A percentile compares a stretch with the other conserved stretches of the same genome.
Conservation (phyloP, 768 basidiomycete genomes). For the Nidularia pulvinata region DNA sequence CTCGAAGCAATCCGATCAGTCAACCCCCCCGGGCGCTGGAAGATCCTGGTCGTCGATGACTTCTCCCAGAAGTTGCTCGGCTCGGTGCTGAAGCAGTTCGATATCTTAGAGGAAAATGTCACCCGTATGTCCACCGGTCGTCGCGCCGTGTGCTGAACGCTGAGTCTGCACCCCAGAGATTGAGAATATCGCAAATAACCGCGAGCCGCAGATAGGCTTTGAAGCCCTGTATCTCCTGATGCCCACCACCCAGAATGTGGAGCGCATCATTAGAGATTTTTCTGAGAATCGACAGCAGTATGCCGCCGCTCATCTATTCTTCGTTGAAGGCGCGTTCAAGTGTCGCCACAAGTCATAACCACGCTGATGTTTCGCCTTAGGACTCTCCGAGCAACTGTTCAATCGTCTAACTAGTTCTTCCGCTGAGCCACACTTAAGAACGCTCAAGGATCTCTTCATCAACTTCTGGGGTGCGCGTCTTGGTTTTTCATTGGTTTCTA, state of each 20-base stretch:
- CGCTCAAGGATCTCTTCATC: slow-evolving; percentile 83
- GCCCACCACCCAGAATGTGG: slow-evolving; percentile 93
- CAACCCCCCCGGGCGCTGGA: slow-evolving; percentile 89
- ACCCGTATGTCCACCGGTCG: slow-evolving; percentile 65
- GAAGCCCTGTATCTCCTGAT: slow-evolving; percentile 95
- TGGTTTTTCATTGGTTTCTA: not conserved
- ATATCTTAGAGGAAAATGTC: slow-evolving; percentile 95
- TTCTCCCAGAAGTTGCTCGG: slow-evolving; percentile 83
- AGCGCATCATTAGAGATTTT: slow-evolving; percentile 89
- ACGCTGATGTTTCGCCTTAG: slow-evolving; percentile 32
- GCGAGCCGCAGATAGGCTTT: slow-evolving; percentile 81
- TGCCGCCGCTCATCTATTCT: slow-evolving; percentile 87
- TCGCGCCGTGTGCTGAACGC: not conserved
- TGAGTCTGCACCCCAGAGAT: slow-evolving; percentile 59
- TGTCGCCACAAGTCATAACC: not conserved
- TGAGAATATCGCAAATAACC: slow-evolving; percentile 83
- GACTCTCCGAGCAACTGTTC: slow-evolving; percentile 77
- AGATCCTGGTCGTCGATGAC: slow-evolving; percentile 96
- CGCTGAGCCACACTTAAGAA: slow-evolving; percentile 76
- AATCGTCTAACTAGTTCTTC: slow-evolving; percentile 72
- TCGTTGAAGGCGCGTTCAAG: slow-evolving; percentile 72
- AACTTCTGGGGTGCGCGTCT: slow-evolving; percentile 85
- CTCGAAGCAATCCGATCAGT: slow-evolving; percentile 87
- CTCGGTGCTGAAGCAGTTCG: slow-evolving; percentile 89
- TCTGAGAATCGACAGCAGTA: slow-evolving; percentile 60